Base-by-base conservation (phyloP, 306 rosid genomes). In the Lathyrus aphaca region DNA sequence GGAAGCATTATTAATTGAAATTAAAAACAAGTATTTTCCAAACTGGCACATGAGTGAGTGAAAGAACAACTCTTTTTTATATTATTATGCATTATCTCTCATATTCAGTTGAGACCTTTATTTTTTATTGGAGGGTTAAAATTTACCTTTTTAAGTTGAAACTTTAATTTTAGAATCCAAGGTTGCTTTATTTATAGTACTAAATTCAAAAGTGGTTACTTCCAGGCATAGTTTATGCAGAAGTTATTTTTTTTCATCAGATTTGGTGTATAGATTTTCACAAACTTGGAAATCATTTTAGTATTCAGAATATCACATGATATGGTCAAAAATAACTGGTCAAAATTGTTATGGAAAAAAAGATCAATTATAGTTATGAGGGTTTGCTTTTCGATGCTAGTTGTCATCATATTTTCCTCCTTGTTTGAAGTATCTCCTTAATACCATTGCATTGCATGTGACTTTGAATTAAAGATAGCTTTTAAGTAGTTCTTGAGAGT, bases 41-140 rank as follows among this genome's bases (percentile, higher is more conserved):
- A 84, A 82, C 86, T 84, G 86, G 87, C 86, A 71, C 54, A 71
- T 80, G 72, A 75, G 84, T 68, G 83, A 87, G 84, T 61, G 91
- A 85, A 80, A 77, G 87, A 85, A 66, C 82, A 44, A 69, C 81
- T 81, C 57, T 58, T 83, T 83, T 84, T 83, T n/a, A n/a, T n/a
- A n/a, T 68, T 72, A 80, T 80, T 85, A 64, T 62, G 64, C 46
- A 65, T 38, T 53, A 50, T 68, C 40, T 14, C 69, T 71, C 53
- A 70, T 21, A 21, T 74, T 74, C 66, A 76, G 73, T 84, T 86
- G 86, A 80, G 73, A 81, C 69, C 80, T 44, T 39, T 14, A 25
- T 7, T 32, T 60, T 76, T 10, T 61, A 45, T 10, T 23, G 55
- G 56, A 25, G 68, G 35, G 19, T 44, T 59, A 68, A 45, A 57